A percentile compares a stretch with the other conserved stretches of the same genome.
Evolutionary conservation across 148 eudicot genomes (phyloP).

Genomic region (Nepenthes mirabilis): DNA sequence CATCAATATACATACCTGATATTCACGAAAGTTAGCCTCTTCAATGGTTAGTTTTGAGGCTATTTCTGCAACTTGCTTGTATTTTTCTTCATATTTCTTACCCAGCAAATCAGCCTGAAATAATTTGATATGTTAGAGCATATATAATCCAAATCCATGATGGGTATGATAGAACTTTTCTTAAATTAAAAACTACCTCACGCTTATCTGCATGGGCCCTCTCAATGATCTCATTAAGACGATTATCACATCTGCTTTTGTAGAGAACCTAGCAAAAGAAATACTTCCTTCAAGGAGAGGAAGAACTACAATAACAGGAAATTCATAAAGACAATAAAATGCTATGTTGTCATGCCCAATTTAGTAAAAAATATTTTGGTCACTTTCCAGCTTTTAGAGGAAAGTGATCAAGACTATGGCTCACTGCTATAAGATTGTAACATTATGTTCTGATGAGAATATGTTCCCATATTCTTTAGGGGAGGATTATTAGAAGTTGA

Average conservation of each 20-base stretch:
- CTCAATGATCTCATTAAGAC: slow-evolving; percentile 97
- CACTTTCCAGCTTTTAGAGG: too few relatives aligned
- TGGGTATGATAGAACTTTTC: neutral
- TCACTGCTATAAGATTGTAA: too few relatives aligned
- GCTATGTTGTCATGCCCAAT: neutral
- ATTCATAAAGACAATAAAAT: neutral
- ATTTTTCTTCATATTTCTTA: slow-evolving; percentile 92
- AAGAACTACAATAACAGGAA: neutral
- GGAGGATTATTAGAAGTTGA: too few relatives aligned
- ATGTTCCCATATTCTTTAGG: too few relatives aligned
- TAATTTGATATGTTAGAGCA: slow-evolving; percentile 3
- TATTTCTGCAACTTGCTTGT: slow-evolving; percentile 88
- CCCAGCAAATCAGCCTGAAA: slow-evolving; percentile 77
- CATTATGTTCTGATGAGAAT: too few relatives aligned
- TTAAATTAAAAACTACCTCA: slow-evolving; percentile 41
- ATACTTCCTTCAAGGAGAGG: neutral
- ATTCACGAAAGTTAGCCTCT: slow-evolving; percentile 93
- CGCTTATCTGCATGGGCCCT: slow-evolving; percentile 88
- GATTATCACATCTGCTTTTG: slow-evolving; percentile 93
- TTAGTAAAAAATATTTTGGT: too few relatives aligned
- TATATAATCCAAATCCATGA: neutral
- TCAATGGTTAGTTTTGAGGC: slow-evolving; percentile 87
- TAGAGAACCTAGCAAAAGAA: slow-evolving; percentile 54
- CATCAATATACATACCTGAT: slow-evolving; percentile 42
- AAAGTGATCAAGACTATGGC: too few relatives aligned